Evolutionary conservation across 2,329 filamentous ascomycete species (phyloP), one percentile per base, ranked within the genome.

Genomic region (Trichoderma breve): DNA sequence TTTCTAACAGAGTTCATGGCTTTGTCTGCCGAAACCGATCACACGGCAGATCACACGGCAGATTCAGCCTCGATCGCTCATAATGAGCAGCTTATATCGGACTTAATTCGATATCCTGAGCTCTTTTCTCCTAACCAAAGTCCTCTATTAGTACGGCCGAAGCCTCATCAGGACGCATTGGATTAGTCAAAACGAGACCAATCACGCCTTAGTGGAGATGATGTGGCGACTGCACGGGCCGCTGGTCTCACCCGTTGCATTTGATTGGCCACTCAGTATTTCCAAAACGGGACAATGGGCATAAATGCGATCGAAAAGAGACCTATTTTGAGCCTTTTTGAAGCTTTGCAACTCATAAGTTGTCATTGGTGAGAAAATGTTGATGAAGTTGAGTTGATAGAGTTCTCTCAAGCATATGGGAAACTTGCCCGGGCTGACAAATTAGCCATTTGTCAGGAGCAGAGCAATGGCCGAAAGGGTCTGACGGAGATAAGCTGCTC

Each of bases 401-500:
- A n/a, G 30, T 30, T 8, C 32, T 60, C 36, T 47, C 18, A n/a
- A 9, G 24, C 18, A 43, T 9, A 9, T 43, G 18, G 32, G 15
- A 7, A 30, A 14, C 26, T 9, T 26, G 9, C 4, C 39, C 14
- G 36, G 0, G 66, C 66, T 69, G 66, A 69, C 66, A 69, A 69
- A 69, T 69, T n/a, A 15, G 12, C 8, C 47, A 55, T 66, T 66
- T 66, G 63, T 55, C 30, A 69, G 47, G 36, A 47, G n/a, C 28
- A 60, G 0, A 34, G 26, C 62, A 51, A 32, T 53, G 18, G 26
- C 66, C 55, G 55, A 68, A 67, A 51, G n/a, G 36, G n/a, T 32
- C 21, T 69, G 24, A 34, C 65, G 66, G 66, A 69, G 66, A 69
- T 69, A 69, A 69, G 66, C 66, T 1, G 6, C 11, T 47, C 4